Conservation (phyloP, 2,329 filamentous ascomycete species). For the Gnomoniopsis sp. region DNA sequence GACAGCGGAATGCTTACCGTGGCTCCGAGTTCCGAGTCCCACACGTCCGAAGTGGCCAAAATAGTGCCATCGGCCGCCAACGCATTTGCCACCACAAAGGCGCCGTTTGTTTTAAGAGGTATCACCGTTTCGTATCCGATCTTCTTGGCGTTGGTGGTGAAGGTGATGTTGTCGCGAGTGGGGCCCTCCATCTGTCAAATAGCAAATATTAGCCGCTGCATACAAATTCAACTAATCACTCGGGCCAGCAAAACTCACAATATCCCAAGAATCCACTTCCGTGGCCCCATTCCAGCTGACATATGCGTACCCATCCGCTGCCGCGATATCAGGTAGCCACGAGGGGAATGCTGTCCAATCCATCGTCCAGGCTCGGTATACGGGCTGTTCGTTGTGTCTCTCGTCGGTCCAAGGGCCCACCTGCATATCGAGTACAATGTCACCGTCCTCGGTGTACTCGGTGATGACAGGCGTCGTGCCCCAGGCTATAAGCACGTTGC, state of each 20-base stretch:
- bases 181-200: constrained; percentile 12
- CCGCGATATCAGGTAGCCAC: constrained; percentile 22
- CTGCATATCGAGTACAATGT: constrained; percentile 38
- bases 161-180: constrained; percentile 8
- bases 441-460: constrained; percentile 39
- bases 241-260: constrained; percentile 4
- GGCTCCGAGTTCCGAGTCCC: constrained; percentile 16
- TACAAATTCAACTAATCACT: background rate
- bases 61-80: constrained; percentile 13
- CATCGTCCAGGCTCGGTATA: constrained; percentile 22
- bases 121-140: constrained; percentile 15
- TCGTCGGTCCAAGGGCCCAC: constrained; percentile 27
- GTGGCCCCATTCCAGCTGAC: constrained; percentile 33
- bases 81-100: constrained; percentile 13
- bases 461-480: constrained; percentile 43
- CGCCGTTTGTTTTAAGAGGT: constrained; percentile 11
- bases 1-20: constrained; percentile 9
- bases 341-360: constrained; percentile 23
- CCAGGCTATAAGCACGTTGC: constrained; percentile 42
- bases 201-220: background rate
- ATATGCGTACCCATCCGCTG: constrained; percentile 21
- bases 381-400: constrained; percentile 13
- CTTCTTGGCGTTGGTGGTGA: constrained; percentile 15
- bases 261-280: constrained; percentile 23
- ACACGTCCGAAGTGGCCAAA: constrained; percentile 15